Conservation (phyloP, 768 basidiomycete species). For the Collybia sp. region DNA sequence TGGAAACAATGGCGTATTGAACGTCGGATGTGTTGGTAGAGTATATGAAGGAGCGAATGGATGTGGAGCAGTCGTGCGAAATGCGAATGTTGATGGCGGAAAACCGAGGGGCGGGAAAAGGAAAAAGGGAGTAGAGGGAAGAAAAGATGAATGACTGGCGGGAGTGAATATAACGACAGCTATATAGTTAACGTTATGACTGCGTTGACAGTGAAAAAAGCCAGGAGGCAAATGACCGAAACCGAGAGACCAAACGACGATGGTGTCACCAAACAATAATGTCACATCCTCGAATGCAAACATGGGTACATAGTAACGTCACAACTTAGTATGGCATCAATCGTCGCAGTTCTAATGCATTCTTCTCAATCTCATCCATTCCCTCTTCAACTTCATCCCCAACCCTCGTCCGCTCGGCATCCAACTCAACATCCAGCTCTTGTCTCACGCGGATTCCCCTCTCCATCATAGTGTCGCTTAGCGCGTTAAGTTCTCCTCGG, state of each 20-base stretch:
- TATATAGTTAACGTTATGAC: no score
- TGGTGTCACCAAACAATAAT: constrained; percentile 22
- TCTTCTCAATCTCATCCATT: constrained; percentile 54
- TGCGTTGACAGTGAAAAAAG: constrained; percentile 5
- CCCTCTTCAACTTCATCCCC: constrained; percentile 22
- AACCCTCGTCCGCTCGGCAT: constrained; percentile 28
- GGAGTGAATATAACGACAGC: not conserved
- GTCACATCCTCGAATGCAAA: constrained; percentile 12
- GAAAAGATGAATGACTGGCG: constrained; percentile 2
- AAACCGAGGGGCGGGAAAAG: constrained; percentile 4
- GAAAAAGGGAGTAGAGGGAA: not conserved
- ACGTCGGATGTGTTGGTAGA: constrained; percentile 15
- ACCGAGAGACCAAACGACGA: constrained; percentile 8
- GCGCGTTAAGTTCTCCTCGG: constrained; percentile 49
- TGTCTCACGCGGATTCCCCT: constrained; percentile 59
- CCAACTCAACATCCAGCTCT: constrained; percentile 55
- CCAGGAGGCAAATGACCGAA: constrained; percentile 10
- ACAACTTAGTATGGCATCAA: constrained; percentile 56
- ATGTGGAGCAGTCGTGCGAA: not conserved
- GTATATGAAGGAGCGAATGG: constrained; percentile 12
- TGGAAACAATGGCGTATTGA: not conserved
- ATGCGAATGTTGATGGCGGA: constrained; percentile 1
- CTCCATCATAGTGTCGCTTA: constrained; percentile 76
- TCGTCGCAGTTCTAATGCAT: constrained; percentile 53
- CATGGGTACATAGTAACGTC: constrained; percentile 7